Base-by-base conservation (phyloP, 2,329 filamentous ascomycete species). In the Cordyceps cateniannulata region DNA sequence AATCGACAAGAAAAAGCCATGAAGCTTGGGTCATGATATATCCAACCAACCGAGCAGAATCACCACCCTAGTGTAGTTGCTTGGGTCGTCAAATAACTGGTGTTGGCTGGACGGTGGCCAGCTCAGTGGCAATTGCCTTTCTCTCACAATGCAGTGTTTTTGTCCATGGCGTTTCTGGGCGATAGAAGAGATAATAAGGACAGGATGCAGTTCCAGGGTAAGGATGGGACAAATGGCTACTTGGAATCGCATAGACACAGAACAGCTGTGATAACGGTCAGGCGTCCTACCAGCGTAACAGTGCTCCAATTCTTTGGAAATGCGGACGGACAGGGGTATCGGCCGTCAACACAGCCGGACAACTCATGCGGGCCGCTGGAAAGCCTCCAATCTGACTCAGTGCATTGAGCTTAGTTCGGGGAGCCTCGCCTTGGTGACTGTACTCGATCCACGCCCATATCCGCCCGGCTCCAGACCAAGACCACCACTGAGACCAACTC, bases 301-400 rank as follows among this genome's bases (percentile, higher is more conserved):
- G 5, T 10, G 35, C 35, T 54, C 51, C 51, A 29, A 18, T 44
- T 54, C 22, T 18, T 54, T 38, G 22, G 18, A n/a, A 24, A 42
- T 38, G 42, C 10, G 56, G 35, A n/a, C n/a, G 47, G 20, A 50
- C 56, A 51, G 22, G 55, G 55, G 55, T 58, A 42, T 50, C 55
- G 45, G 45, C 55, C 29, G 6, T 42, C 38, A 42, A 25, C 22
- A 27, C 2, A 5, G 22, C 7, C 7, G 40, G 27, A n/a, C 25
- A 48, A 59, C 56, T 59, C 56, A 32, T 59, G 56, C 24, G 18
- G 18, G n/a, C 44, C 18, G 45, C 44, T 38, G 5, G 44, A 18
- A 22, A 48, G 29, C 29, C 20, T 45, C 22, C 16, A 18, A 22
- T 48, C 54, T 57, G 54, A 57, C 54, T 57, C 54, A 20, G 5